phyloP scores from a whole-genome alignment of 352 stramenopile species.

The Pythium oligandrum region DNA sequence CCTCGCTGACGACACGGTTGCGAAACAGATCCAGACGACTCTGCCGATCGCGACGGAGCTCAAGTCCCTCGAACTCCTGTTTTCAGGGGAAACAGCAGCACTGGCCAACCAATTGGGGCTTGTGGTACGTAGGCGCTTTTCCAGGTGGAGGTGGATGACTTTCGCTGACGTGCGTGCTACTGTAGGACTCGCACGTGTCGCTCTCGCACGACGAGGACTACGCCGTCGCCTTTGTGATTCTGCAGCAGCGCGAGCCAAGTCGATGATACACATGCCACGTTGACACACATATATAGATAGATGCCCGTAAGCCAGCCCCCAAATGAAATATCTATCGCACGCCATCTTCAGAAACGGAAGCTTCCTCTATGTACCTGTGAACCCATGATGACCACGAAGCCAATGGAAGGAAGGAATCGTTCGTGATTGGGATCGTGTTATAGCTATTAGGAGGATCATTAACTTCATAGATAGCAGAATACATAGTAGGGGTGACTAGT shows the following conservation, averaged over 20 bases:
- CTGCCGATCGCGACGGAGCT: constrained; percentile 25
- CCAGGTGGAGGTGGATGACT: too few relatives aligned
- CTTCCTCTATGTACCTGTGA: too few relatives aligned
- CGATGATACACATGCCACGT: neutral
- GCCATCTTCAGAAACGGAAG: too few relatives aligned
- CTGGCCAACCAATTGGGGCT: constrained; percentile 51
- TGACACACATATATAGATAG: too few relatives aligned
- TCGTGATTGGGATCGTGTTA: too few relatives aligned
- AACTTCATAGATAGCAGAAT: too few relatives aligned
- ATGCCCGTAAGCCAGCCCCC: too few relatives aligned
- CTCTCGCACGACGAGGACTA: constrained; percentile 83
- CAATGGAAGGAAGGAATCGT: too few relatives aligned
- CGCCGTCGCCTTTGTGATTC: constrained; percentile 70
- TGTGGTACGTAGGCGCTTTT: constrained; percentile 23
- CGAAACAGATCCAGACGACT: constrained; percentile 17
- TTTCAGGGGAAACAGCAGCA: constrained; percentile 48
- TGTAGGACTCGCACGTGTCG: constrained; percentile 57
- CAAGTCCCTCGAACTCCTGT: constrained; percentile 42
- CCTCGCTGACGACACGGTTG: neutral
- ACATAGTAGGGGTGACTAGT: constrained; percentile 11
- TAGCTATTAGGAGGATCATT: too few relatives aligned
- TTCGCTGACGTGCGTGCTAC: too few relatives aligned
- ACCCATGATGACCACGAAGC: too few relatives aligned
- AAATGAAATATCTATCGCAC: too few relatives aligned
- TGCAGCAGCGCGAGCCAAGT: constrained; percentile 37